Base-by-base conservation (phyloP, 192 early-diverging fungal species). In the Nowakowskiella sp. region DNA sequence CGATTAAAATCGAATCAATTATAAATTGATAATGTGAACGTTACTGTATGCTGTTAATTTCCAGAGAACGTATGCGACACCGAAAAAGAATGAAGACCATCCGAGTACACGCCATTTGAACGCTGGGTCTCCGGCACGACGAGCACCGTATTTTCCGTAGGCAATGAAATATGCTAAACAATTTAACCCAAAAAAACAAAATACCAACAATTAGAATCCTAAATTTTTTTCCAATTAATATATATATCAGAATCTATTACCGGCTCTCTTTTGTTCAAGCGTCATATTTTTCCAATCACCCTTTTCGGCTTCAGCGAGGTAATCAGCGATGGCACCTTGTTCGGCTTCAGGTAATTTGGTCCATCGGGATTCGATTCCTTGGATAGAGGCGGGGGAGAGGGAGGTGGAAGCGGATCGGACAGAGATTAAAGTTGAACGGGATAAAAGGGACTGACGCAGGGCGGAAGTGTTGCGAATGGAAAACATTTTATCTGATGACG, bases 261-360 rank as follows among this genome's bases (percentile, higher is more conserved):
- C 85, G 60, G 95, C 89, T 63, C 88, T 85, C 86, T 98, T 98
- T 74, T 98, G 82, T 47, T 96, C 93, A 61, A 87, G 56, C 44
- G 92, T 70, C 58, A 98, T 68, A 57, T 81, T 77, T 75, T 88
- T 88, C 95, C 95, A 98, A 79, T 98, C 91, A 42, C 79, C 86
- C 79, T 92, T 92, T 80, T 95, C 90, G 56, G 73, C 76, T 66
- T 87, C 87, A 55, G 76, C 76, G 25, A 98, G 78, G 32, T 75
- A 64, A 60, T 85, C 87, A 51, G 85, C 69, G 48, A 94, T 81
- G 49, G 86, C 82, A 51, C 71, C 72, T 77, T 94, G 88, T 70
- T 94, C 90, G 53, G 76, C 72, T 51, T 85, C 71, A 21, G 85
- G 77, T 34, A 88, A 82, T 60, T 78, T 80, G 47, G 58, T 65